Conservation (phyloP, 176 grass and related monocot species). For the Panicum miliaceum region DNA sequence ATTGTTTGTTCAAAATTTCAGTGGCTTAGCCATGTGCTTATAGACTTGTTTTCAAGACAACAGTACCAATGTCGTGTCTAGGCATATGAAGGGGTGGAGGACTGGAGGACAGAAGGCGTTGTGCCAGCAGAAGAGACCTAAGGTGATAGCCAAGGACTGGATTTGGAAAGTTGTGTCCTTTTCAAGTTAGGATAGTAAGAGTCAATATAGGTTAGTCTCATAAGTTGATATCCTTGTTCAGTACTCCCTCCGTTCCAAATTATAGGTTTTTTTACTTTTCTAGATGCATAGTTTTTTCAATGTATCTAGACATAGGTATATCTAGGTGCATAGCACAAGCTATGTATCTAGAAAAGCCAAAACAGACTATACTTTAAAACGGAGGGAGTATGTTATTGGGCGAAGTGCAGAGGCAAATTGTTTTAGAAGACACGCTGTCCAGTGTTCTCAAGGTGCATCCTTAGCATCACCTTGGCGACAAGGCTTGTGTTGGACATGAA, state of each 20-base stretch:
- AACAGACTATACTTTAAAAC: too few relatives aligned
- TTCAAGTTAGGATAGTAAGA: constrained; percentile 10
- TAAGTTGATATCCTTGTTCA: background rate
- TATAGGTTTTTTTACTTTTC: too few relatives aligned
- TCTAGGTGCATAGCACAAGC: too few relatives aligned
- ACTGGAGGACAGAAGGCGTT: background rate
- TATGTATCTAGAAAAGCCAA: too few relatives aligned
- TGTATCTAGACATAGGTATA: too few relatives aligned
- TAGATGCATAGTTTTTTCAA: too few relatives aligned
- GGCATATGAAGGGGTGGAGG: background rate
- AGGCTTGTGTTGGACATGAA: background rate
- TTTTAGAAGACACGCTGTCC: background rate
- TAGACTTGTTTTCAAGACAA: background rate
- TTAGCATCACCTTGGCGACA: background rate
- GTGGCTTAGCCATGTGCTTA: background rate
- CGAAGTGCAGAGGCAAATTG: background rate
- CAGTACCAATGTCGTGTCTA: background rate
- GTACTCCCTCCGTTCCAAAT: background rate
- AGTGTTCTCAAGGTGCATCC: background rate
- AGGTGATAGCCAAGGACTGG: background rate
- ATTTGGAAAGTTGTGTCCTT: background rate
- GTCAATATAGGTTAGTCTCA: background rate
- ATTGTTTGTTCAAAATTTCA: background rate
- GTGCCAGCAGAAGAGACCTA: background rate
- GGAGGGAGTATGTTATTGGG: background rate